Evolutionary conservation across 345 rosid genomes (phyloP).

Genomic region (Eucalyptus curtisii): DNA sequence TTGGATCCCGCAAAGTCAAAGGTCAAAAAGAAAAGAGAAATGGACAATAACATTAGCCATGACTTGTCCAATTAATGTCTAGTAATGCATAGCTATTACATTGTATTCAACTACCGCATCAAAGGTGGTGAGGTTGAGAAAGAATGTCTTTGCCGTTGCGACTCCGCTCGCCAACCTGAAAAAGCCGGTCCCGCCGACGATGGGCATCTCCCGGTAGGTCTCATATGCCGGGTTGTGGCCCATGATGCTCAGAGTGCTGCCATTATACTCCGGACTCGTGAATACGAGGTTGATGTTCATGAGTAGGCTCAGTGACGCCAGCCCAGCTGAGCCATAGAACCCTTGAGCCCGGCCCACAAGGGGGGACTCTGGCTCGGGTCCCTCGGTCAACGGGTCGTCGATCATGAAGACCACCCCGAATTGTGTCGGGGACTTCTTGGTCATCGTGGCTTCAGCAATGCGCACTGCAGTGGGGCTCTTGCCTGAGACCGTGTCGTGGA

Average conservation of each 20-base stretch:
- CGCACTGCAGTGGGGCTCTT: constrained; percentile 35
- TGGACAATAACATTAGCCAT: not conserved
- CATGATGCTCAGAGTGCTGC: constrained; percentile 49
- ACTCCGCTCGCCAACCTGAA: constrained; percentile 59
- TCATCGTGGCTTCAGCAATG: constrained; percentile 29
- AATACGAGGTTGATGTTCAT: constrained; percentile 51
- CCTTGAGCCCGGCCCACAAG: constrained; percentile 62
- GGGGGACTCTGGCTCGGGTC: constrained; percentile 45
- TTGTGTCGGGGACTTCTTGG: constrained; percentile 32
- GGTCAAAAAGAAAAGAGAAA: not conserved
- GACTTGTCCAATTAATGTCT: not conserved
- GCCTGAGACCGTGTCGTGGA: constrained; percentile 59
- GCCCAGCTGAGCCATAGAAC: constrained; percentile 34
- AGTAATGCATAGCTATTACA: constrained; percentile 41
- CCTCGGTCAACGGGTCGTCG: constrained; percentile 50
- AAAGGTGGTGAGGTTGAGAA: constrained; percentile 25
- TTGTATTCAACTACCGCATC: constrained; percentile 66
- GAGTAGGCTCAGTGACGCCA: constrained; percentile 23
- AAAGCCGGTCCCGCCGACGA: constrained; percentile 53
- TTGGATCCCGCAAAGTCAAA: not conserved
- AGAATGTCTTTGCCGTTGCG: constrained; percentile 39
- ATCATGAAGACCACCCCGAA: constrained; percentile 45
- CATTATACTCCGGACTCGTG: constrained; percentile 45
- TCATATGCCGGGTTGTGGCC: constrained; percentile 33
- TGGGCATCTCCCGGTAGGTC: constrained; percentile 47